These are phyloP conservation scores for Rhizophlyctis rosea DNA, from an alignment of 192 early-diverging fungal species.

Conservation along the genomic window DNA sequence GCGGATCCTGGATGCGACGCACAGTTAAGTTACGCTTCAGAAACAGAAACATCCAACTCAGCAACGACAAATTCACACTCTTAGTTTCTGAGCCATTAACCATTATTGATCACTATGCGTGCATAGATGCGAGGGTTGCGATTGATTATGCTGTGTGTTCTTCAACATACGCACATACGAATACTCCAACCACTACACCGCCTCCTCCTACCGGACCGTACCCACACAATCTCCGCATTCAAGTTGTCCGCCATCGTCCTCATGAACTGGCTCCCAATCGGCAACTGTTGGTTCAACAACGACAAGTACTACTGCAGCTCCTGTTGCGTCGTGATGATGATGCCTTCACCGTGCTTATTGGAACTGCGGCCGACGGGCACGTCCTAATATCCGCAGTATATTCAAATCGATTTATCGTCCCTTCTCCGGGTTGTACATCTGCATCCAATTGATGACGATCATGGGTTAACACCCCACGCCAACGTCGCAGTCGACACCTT, in stretches of 20 bases:
- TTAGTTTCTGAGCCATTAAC: too few relatives aligned
- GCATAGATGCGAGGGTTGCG: too few relatives aligned
- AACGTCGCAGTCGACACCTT: constrained; percentile 93
- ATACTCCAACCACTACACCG: constrained; percentile 94
- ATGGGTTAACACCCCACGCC: constrained; percentile 99
- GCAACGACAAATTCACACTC: too few relatives aligned
- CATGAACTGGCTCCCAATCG: constrained; percentile 95
- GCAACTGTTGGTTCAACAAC: constrained; percentile 92
- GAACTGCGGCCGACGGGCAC: constrained; percentile 94
- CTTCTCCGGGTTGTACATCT: constrained; percentile 94
- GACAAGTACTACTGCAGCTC: constrained; percentile 96
- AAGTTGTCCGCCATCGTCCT: constrained; percentile 81
- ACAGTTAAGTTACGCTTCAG: too few relatives aligned
- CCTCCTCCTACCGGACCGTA: constrained; percentile 86
- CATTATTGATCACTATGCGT: too few relatives aligned
- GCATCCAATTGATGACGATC: constrained; percentile 97
- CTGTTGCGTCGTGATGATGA: constrained; percentile 89
- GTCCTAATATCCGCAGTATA: constrained; percentile 96
- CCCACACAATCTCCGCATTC: constrained; percentile 96
- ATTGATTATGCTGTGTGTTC: too few relatives aligned
- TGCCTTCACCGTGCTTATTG: constrained; percentile 93
- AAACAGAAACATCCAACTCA: too few relatives aligned
- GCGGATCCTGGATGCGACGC: background rate
- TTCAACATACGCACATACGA: constrained; percentile 95
- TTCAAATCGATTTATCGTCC: constrained; percentile 95